Percentiles rank a stretch among this genome's conserved stretches.
These are phyloP conservation scores for Darksidea phi DNA, from an alignment of 495 filamentous ascomycete genomes.

Conservation along the genomic window DNA sequence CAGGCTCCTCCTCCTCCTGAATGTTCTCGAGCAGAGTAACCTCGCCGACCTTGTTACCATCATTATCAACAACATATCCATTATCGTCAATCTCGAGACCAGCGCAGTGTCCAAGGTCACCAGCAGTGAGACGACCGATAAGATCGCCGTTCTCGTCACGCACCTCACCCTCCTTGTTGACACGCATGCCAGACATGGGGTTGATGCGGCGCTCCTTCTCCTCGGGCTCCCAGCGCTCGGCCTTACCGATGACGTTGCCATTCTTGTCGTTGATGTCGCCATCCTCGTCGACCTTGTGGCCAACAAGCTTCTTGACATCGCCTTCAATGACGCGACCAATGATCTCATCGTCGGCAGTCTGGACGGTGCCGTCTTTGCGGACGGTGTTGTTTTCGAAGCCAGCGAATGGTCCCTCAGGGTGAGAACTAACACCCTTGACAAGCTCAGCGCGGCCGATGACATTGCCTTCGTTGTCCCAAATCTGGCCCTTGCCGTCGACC, in stretches of 20 bases:
- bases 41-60: slow-evolving; percentile 78
- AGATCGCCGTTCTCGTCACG: slow-evolving; percentile 77
- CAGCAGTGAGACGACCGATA: slow-evolving; percentile 74
- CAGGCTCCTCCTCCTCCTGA: slow-evolving; percentile 51
- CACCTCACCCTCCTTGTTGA: slow-evolving; percentile 82
- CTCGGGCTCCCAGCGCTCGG: slow-evolving; percentile 78
- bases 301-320: slow-evolving; percentile 67
- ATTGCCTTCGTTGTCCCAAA: slow-evolving; percentile 78
- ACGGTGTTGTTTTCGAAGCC: slow-evolving; percentile 72
- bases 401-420: slow-evolving; percentile 72
- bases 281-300: slow-evolving; percentile 77
- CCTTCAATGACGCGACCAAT: slow-evolving; percentile 74
- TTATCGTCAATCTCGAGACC: slow-evolving; percentile 85
- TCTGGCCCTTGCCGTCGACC: slow-evolving; percentile 76
- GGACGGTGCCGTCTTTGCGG: slow-evolving; percentile 72
- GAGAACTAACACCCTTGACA: slow-evolving; percentile 64
- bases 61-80: slow-evolving; percentile 78
- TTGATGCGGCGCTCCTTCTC: slow-evolving; percentile 65
- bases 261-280: slow-evolving; percentile 80
- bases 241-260: slow-evolving; percentile 77
- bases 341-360: slow-evolving; percentile 58
- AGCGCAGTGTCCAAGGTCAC: slow-evolving; percentile 65
- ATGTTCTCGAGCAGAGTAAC: slow-evolving; percentile 77
- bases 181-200: slow-evolving; percentile 72
- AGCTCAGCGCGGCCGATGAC: slow-evolving; percentile 76